Conservation (phyloP, 371 early-diverging fungal species). For the Rhizomucor miehei region DNA sequence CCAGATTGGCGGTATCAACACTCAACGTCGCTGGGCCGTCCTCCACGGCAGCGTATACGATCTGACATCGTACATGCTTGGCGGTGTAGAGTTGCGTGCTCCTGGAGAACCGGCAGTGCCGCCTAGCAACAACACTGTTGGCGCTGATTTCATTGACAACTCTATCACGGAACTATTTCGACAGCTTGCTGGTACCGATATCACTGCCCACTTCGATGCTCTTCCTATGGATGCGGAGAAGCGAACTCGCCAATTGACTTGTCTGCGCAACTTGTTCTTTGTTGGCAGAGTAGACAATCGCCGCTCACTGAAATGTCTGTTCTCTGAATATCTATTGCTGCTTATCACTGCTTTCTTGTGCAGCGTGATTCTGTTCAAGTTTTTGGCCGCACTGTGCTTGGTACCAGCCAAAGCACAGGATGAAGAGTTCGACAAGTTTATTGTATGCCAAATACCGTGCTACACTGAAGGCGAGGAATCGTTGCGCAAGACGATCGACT, state of each 20-base stretch:
- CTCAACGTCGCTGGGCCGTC: slow-evolving; percentile 43
- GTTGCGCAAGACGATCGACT: slow-evolving; percentile 90
- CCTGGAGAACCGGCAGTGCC: slow-evolving; percentile 20
- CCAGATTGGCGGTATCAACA: slow-evolving; percentile 37
- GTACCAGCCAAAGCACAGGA: slow-evolving; percentile 62
- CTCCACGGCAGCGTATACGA: slow-evolving; percentile 44
- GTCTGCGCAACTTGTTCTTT: slow-evolving; percentile 82
- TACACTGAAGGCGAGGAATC: slow-evolving; percentile 98
- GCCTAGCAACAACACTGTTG: slow-evolving; percentile 44
- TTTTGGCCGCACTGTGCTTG: slow-evolving; percentile 88
- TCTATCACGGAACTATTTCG: slow-evolving; percentile 65
- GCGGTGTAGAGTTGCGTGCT: slow-evolving; percentile 30
- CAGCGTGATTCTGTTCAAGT: slow-evolving; percentile 88
- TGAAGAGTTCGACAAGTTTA: slow-evolving; percentile 88
- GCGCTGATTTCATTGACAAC: slow-evolving; percentile 52
- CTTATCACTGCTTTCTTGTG: slow-evolving; percentile 77
- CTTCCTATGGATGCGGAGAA: slow-evolving; percentile 33
- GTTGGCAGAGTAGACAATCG: slow-evolving; percentile 90
- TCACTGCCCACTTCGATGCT: slow-evolving; percentile 62
- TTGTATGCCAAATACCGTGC: slow-evolving; percentile 91
- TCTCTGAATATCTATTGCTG: slow-evolving; percentile 85
- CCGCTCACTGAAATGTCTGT: slow-evolving; percentile 74
- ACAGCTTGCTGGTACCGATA: slow-evolving; percentile 63
- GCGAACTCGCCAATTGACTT: slow-evolving; percentile 50
- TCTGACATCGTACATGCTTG: slow-evolving; percentile 41